Evolutionary conservation across 345 rosid genomes (phyloP).

Genomic region (Eucalyptus shirleyi): DNA sequence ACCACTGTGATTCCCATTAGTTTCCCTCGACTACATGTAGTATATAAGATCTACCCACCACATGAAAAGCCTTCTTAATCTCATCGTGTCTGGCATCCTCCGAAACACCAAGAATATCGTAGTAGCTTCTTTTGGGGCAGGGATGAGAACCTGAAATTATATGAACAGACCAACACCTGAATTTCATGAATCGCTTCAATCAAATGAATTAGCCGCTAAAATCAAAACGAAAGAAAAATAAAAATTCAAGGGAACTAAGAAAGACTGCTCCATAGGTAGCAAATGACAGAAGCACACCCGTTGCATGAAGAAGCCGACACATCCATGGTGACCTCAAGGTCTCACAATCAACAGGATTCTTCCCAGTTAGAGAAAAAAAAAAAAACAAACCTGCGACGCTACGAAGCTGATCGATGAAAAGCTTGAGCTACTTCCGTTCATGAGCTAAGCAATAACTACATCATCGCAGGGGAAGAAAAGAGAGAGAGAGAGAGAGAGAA

Average conservation of each 20-base stretch:
- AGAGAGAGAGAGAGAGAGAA: too few species aligned
- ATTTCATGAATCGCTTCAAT: neutral
- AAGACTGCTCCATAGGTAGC: neutral
- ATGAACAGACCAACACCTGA: neutral
- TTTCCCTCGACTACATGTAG: neutral
- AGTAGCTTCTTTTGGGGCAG: slow-evolving; percentile 35
- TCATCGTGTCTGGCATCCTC: slow-evolving; percentile 59
- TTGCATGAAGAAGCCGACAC: slow-evolving; percentile 41
- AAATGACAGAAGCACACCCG: slow-evolving; percentile 23
- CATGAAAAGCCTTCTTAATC: slow-evolving; percentile 67
- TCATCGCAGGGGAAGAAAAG: too few species aligned
- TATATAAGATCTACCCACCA: slow-evolving; percentile 12
- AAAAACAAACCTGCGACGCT: neutral
- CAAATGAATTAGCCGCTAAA: neutral
- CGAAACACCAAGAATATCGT: slow-evolving; percentile 68
- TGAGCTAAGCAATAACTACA: neutral
- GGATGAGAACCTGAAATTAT: slow-evolving; percentile 14
- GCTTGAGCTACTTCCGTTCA: neutral
- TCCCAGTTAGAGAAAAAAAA: too few species aligned
- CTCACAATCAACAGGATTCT: slow-evolving; percentile 11
- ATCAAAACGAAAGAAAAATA: too few species aligned
- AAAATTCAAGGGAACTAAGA: too few species aligned
- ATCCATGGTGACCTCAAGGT: slow-evolving; percentile 9
- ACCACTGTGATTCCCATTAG: neutral
- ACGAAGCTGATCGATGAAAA: slow-evolving; percentile 7